These are phyloP conservation scores for Aureobasidium lini DNA, from an alignment of 2,329 filamentous ascomycete species.

Conservation along the genomic window DNA sequence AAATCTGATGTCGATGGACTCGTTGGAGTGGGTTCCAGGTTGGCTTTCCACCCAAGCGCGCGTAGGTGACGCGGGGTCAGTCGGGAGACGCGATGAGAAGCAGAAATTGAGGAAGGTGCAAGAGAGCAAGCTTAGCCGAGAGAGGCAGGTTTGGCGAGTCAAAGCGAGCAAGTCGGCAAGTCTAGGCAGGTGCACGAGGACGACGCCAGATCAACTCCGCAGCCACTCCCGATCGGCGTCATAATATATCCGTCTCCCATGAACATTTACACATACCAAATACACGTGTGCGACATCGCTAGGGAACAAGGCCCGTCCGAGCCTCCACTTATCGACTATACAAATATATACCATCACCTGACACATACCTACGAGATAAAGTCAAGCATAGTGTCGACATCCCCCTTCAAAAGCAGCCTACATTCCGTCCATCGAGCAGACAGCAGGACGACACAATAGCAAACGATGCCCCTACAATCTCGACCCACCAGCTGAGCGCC, in stretches of 20 bases:
- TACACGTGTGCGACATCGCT: not conserved
- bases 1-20: not conserved
- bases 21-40: not conserved
- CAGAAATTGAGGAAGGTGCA: not conserved
- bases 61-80: not conserved
- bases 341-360: not conserved
- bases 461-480: conserved; percentile 5
- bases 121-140: not conserved
- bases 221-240: not conserved
- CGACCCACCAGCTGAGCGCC: conserved; percentile 23
- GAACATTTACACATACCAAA: not conserved
- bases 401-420: not conserved
- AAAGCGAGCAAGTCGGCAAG: not conserved
- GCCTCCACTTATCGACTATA: not conserved
- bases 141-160: not conserved
- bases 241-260: not conserved
- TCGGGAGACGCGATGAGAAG: not conserved
- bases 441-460: not conserved
- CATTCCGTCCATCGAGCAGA: not conserved
- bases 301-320: not conserved
- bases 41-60: not conserved
- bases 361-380: not conserved
- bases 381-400: not conserved
- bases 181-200: no score
- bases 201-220: not conserved